Base-by-base conservation (phyloP, 2,329 filamentous ascomycete species). In the Harringtonia aguacate region DNA sequence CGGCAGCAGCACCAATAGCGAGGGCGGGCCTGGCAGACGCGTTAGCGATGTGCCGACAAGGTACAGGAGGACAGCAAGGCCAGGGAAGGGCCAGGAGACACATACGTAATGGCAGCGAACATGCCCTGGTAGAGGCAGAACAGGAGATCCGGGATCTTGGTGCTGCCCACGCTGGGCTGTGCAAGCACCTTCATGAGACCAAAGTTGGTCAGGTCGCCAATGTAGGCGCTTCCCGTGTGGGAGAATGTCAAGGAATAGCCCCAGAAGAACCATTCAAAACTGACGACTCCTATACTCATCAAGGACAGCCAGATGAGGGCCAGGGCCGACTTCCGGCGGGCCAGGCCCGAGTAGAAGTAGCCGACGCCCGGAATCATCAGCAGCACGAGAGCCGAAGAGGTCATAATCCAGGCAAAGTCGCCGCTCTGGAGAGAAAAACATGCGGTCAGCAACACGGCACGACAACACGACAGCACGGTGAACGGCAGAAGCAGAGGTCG, bases 181-280 rank as follows among this genome's bases (percentile, higher is more conserved):
- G 68, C 88, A 21, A 94, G 69, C 9, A 88, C 85, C 60, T 86
- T 75, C 64, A 74, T 84, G 54, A 94, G 75, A 29, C 86, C 88
- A 55, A 94, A 82, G 71, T 94, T 89, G 52, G 76, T 70, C 39
- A 94, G 71, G 52, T 88, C 76, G 37, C 87, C 87, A 48, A 94
- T 82, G 68, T 79, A 94, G 51, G 72, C 72, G 53, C 82, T 84
- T 46, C 85, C 85, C 20, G 77, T 77, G 62, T 88, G 85, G 8
- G 85, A 88, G 64, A 94, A 94, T 50, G 86, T 75, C 42, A 94
- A 68, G 12, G 84, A 90, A 63, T 90, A 94, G 39, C 87, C 87
- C 87, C 87, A 94, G 70, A 94, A 90, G 70, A 94, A 94, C 87
- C 88, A 95, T 59, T 94, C 86, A 65, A 94, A 94, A 40, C 79